Conservation (phyloP, 2,329 filamentous ascomycete genomes). For the Sordariomycetes sp. region DNA sequence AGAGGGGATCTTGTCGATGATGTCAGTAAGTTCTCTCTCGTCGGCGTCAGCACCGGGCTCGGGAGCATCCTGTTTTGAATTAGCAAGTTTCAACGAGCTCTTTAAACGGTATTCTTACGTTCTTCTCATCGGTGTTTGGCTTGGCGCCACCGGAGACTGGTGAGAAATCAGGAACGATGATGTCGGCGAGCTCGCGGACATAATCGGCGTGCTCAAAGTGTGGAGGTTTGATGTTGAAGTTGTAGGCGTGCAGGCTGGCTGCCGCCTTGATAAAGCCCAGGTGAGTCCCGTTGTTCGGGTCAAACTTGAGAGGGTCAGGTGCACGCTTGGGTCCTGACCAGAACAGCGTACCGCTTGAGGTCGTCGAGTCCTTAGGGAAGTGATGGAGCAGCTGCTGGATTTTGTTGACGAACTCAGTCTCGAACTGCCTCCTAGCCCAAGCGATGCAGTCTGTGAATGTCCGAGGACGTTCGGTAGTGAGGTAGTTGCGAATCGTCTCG, state of each 20-base stretch:
- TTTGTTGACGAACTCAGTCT: constrained; percentile 93
- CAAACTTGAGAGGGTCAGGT: constrained; percentile 84
- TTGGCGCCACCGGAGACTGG: constrained; percentile 86
- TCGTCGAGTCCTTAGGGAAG: constrained; percentile 89
- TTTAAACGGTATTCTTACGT: constrained; percentile 38
- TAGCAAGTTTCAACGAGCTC: no score
- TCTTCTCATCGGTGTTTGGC: constrained; percentile 93
- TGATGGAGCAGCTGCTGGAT: constrained; percentile 94
- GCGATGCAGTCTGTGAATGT: constrained; percentile 94
- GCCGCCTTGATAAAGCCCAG: constrained; percentile 80
- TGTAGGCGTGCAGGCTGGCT: constrained; percentile 92
- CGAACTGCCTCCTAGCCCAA: constrained; percentile 89
- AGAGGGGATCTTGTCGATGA: constrained; percentile 64
- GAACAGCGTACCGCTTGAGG: constrained; percentile 82
- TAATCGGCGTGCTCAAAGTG: constrained; percentile 61
- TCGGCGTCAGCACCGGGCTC: constrained; percentile 68
- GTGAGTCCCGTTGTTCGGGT: constrained; percentile 75
- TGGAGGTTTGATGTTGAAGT: constrained; percentile 91
- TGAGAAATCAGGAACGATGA: constrained; percentile 92
- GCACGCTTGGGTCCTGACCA: constrained; percentile 98
- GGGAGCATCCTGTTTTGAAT: no score
- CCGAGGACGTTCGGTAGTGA: constrained; percentile 84
- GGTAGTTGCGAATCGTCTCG: constrained; percentile 80
- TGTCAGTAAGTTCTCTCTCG: constrained; percentile 62
- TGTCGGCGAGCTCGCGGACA: constrained; percentile 71